Conservation (phyloP, 306 rosid genomes). For the Lathyrus tuberosus region DNA sequence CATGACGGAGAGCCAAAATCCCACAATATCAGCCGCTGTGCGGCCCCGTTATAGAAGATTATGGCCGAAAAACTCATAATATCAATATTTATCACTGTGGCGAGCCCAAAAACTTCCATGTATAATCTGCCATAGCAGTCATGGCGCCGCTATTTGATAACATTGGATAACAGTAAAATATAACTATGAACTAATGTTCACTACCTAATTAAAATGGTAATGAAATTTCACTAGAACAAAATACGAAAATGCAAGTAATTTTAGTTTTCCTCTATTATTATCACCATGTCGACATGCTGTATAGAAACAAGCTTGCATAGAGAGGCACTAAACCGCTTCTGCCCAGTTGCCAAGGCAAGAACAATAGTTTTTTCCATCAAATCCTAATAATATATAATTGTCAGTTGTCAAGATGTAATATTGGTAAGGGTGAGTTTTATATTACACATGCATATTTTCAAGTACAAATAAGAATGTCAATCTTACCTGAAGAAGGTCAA, state of each 20-base stretch:
- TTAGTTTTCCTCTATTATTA: neutral
- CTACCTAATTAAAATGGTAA: slow-evolving; percentile 17
- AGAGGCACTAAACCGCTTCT: slow-evolving; percentile 89
- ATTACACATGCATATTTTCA: neutral
- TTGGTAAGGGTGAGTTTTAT: slow-evolving; percentile 12
- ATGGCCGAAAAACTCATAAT: too few species aligned
- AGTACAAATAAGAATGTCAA: slow-evolving; percentile 35
- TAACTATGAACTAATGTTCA: too few species aligned
- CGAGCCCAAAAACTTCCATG: too few species aligned
- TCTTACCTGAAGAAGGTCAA: slow-evolving; percentile 90
- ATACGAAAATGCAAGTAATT: slow-evolving; percentile 15
- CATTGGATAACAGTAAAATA: neutral
- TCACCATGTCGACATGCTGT: slow-evolving; percentile 11
- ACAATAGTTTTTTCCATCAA: slow-evolving; percentile 99
- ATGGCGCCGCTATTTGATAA: too few species aligned
- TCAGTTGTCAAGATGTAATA: slow-evolving; percentile 43
- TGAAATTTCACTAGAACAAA: slow-evolving; percentile 10
- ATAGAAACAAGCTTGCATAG: slow-evolving; percentile 83
- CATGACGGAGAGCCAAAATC: too few species aligned
- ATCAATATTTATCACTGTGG: too few species aligned
- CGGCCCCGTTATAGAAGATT: too few species aligned
- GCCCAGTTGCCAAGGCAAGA: slow-evolving; percentile 96
- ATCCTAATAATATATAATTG: slow-evolving; percentile 57
- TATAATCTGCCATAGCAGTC: too few species aligned
- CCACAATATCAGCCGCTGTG: too few species aligned